A percentile compares a stretch with the other conserved stretches of the same genome.
phyloP scores from a whole-genome alignment of 2,329 filamentous ascomycete species.

The Trichoderma aggressivum region DNA sequence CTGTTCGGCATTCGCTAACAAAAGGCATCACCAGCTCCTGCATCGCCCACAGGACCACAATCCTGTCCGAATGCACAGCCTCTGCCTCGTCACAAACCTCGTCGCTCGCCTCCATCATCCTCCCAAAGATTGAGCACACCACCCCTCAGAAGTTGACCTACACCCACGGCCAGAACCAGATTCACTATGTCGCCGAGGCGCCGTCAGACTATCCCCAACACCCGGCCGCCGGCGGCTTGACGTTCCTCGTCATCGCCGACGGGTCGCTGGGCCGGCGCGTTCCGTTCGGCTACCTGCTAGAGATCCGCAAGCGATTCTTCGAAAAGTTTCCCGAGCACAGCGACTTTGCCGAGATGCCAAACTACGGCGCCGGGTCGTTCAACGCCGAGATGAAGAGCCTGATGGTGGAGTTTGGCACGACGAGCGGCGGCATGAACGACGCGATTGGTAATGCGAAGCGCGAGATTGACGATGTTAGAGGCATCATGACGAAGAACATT shows the following conservation, averaged over 20 bases:
- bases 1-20: not conserved
- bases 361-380: slow-evolving; percentile 87
- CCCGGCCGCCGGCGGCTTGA: slow-evolving; percentile 73
- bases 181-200: slow-evolving; percentile 91
- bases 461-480: slow-evolving; percentile 88
- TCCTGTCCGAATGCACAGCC: slow-evolving; percentile 88
- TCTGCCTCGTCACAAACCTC: slow-evolving; percentile 80
- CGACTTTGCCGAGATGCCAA: slow-evolving; percentile 73
- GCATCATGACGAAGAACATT: slow-evolving; percentile 95
- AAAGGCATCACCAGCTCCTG: slow-evolving; percentile 61
- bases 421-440: slow-evolving; percentile 70
- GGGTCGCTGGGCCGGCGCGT: slow-evolving; percentile 79
- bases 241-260: slow-evolving; percentile 86
- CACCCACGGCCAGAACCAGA: slow-evolving; percentile 85
- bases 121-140: slow-evolving; percentile 86
- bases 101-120: slow-evolving; percentile 85
- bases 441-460: slow-evolving; percentile 77
- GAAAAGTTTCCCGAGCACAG: slow-evolving; percentile 62
- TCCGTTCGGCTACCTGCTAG: slow-evolving; percentile 87
- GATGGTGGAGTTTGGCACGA: slow-evolving; percentile 82
- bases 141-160: slow-evolving; percentile 86
- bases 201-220: slow-evolving; percentile 60
- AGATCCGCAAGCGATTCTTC: slow-evolving; percentile 86
- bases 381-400: slow-evolving; percentile 73
- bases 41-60: slow-evolving; percentile 89